Evolutionary conservation across 257 asterid genomes (phyloP), one percentile per base, ranked within the genome.

Genomic region (Nicotiana benthamiana): DNA sequence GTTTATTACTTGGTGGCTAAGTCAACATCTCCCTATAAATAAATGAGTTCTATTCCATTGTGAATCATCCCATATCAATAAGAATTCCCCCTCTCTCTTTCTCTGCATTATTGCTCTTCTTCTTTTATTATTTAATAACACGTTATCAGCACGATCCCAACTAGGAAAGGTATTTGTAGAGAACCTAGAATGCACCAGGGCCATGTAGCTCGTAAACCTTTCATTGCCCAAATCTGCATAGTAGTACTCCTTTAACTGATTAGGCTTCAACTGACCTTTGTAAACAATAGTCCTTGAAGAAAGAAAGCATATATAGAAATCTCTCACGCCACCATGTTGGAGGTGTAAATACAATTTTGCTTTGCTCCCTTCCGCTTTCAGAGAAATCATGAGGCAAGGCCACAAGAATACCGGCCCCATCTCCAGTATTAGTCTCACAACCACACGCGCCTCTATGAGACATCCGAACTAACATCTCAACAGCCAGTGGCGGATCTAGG

Each of bases 131-230:
- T n/a, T n/a, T n/a, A n/a, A n/a, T n/a, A n/a, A n/a, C n/a, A n/a
- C n/a, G n/a, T n/a, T n/a, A n/a, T n/a, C n/a, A 85, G 99, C 99
- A 80, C 99, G 95, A 89, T 96, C 99, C 99, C 99, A 96, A 84
- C 99, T 96, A 59, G 99, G 98, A 86, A 96, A 94, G 70, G 99
- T 96, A 89, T 96, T 96, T 20, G 99, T 96, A 15, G 99, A 96
- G 89, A 96, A 96, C 82, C 99, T 86, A 28, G 98, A 94, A 83
- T 94, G 98, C 74, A 96, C 99, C 99, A 96, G 96, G 96, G 99
- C 99, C 99, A 96, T 96, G 99, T 96, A 96, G 97, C 99, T 96
- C 94, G 99, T 92, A 92, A 96, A 96, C 97, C 97, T 96, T 96
- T 96, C 99, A 92, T 90, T 92, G 87, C 98, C 99, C 87, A 96